Evolutionary conservation across 805 yeast genomes (phyloP).

Genomic region (Saturnispora quitensis): DNA sequence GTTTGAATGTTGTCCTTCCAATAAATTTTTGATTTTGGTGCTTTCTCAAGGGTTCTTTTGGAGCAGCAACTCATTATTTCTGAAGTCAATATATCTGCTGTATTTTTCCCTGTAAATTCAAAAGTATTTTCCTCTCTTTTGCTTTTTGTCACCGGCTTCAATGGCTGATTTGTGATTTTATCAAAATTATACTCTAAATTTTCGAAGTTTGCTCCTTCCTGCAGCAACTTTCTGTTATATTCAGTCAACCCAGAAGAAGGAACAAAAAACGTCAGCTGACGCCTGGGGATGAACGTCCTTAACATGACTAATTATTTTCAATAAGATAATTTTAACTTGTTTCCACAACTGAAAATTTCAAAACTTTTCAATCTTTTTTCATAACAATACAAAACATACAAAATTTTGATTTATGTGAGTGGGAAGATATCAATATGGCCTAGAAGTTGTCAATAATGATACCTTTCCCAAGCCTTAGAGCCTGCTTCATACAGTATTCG

Average conservation of each 20-base stretch:
- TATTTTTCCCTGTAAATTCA: background rate
- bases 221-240: conserved; percentile 7
- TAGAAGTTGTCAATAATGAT: conserved; percentile 25
- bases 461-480: conserved; percentile 25
- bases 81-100: background rate
- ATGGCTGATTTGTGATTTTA: background rate
- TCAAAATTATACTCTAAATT: conserved; percentile 6
- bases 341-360: background rate
- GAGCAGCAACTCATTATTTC: background rate
- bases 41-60: background rate
- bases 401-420: background rate
- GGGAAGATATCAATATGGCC: background rate
- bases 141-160: background rate
- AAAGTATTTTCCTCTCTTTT: background rate
- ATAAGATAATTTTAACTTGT: background rate
- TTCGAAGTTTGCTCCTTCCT: conserved; percentile 6
- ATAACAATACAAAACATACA: background rate
- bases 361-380: background rate
- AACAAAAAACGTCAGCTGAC: conserved; percentile 9
- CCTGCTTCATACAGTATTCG: conserved; percentile 29
- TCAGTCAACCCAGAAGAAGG: conserved; percentile 10
- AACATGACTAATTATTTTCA: background rate
- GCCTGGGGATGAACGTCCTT: background rate
- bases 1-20: background rate
- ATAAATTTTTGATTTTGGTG: background rate